phyloP scores from a whole-genome alignment of 2,329 filamentous ascomycete genomes.

The Coniella vitis region DNA sequence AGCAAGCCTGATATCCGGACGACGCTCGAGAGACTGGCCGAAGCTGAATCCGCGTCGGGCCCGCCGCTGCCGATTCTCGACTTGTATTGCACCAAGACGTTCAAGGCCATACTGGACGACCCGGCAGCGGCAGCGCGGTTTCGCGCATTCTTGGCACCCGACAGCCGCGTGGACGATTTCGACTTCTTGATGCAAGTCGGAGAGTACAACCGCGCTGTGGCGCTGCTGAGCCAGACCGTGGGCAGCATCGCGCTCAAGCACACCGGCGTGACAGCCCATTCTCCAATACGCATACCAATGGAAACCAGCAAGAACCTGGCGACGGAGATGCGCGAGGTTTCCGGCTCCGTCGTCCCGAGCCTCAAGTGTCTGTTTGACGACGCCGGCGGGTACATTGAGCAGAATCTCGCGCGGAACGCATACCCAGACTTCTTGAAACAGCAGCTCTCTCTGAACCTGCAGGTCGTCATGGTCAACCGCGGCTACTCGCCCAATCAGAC shows the following conservation, averaged over 20 bases:
- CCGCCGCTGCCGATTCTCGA: conserved; percentile 6
- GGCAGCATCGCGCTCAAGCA: conserved; percentile 2
- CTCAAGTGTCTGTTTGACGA: conserved; percentile 8
- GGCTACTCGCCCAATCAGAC: conserved; percentile 7
- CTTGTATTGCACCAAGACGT: conserved; percentile 6
- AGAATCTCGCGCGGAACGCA: conserved; percentile 3
- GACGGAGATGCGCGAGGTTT: conserved; percentile 5
- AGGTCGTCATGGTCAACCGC: conserved; percentile 6
- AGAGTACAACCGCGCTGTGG: conserved; percentile 1
- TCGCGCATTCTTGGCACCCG: conserved; percentile 3
- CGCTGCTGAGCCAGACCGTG: neutral
- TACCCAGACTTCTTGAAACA: conserved; percentile 13
- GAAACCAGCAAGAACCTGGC: neutral
- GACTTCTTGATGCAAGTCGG: conserved; percentile 10
- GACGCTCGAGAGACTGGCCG: conserved; percentile 5
- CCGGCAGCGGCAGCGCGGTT: conserved; percentile 2
- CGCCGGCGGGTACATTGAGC: neutral
- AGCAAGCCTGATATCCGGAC: conserved; percentile 6
- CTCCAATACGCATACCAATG: conserved; percentile 6
- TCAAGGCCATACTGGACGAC: conserved; percentile 5
- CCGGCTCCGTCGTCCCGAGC: neutral
- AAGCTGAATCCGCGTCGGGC: neutral
- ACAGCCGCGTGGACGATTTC: conserved; percentile 4
- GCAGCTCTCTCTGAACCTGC: conserved; percentile 7
- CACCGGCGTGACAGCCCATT: conserved; percentile 5